phyloP scores from a whole-genome alignment of 78 protist species.

The Polysphondylium violaceum region DNA sequence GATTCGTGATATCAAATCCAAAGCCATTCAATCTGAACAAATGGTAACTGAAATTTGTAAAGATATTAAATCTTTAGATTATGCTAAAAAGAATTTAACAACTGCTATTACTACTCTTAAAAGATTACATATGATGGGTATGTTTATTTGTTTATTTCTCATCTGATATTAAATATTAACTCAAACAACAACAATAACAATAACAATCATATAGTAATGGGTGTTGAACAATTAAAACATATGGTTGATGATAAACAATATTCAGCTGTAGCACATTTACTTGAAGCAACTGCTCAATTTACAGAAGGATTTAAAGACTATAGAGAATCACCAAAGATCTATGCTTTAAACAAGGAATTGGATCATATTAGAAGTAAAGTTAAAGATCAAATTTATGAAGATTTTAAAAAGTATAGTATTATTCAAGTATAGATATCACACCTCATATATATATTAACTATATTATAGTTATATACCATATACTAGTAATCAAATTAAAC shows the following conservation, averaged over 20 bases:
- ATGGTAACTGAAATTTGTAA: conserved; percentile 92
- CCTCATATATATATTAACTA: background rate
- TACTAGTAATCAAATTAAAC: conserved; percentile 32
- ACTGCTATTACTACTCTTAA: conserved; percentile 87
- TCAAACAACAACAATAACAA: too few species aligned
- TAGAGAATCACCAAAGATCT: conserved; percentile 73
- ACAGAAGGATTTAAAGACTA: conserved; percentile 63
- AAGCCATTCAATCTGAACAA: conserved; percentile 89
- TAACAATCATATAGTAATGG: conserved; percentile 30
- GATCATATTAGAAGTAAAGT: conserved; percentile 63
- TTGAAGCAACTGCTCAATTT: conserved; percentile 72
- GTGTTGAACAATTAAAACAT: conserved; percentile 64
- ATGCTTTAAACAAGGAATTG: conserved; percentile 43
- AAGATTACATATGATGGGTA: conserved; percentile 86
- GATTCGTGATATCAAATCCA: conserved; percentile 81
- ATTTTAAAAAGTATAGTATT: conserved; percentile 28
- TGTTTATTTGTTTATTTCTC: background rate
- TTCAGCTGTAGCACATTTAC: conserved; percentile 48
- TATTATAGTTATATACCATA: conserved; percentile 42
- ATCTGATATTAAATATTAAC: background rate
- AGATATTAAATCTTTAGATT: conserved; percentile 92
- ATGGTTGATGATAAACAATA: conserved; percentile 61
- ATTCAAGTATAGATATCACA: background rate
- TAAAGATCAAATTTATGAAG: conserved; percentile 63
- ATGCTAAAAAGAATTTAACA: conserved; percentile 92